A percentile compares a stretch with the other conserved stretches of the same genome.
Conservation (phyloP, 805 yeast species). For the Tetrapisispora pingtungensis region DNA sequence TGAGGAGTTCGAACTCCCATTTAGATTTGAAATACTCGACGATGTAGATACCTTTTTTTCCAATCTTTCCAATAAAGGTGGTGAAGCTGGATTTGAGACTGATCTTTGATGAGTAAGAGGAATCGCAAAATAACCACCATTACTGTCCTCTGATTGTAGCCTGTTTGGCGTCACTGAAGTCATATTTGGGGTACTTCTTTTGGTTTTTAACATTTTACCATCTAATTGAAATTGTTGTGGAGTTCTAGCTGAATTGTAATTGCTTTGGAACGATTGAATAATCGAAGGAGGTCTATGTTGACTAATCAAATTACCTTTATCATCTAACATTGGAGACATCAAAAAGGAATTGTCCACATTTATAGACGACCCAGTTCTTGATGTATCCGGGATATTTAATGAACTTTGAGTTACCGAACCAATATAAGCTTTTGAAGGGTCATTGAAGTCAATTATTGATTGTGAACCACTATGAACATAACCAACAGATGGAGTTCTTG, state of each 20-base stretch:
- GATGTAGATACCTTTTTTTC: slow-evolving; percentile 5
- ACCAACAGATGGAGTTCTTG: neutral
- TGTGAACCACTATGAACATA: neutral
- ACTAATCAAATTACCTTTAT: slow-evolving; percentile 28
- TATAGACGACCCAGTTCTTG: neutral
- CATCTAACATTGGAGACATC: slow-evolving; percentile 31
- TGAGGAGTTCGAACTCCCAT: neutral
- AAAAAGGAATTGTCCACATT: slow-evolving; percentile 13
- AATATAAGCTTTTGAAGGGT: slow-evolving; percentile 3
- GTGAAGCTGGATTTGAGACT: neutral
- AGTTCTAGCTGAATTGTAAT: neutral
- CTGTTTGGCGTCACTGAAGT: slow-evolving; percentile 20
- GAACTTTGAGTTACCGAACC: slow-evolving; percentile 6
- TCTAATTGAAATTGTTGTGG: slow-evolving; percentile 4
- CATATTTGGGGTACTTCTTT: slow-evolving; percentile 6
- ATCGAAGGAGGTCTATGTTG: slow-evolving; percentile 3
- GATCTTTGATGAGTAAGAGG: slow-evolving; percentile 18
- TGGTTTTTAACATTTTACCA: neutral
- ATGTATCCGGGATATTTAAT: neutral
- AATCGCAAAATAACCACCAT: slow-evolving; percentile 29
- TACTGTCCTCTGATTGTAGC: slow-evolving; percentile 19
- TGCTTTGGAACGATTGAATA: neutral
- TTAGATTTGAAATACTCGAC: neutral
- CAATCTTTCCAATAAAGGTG: slow-evolving; percentile 5
- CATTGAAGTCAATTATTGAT: neutral